phyloP scores from a whole-genome alignment of 148 eudicot genomes.

The Chenopodium album region DNA sequence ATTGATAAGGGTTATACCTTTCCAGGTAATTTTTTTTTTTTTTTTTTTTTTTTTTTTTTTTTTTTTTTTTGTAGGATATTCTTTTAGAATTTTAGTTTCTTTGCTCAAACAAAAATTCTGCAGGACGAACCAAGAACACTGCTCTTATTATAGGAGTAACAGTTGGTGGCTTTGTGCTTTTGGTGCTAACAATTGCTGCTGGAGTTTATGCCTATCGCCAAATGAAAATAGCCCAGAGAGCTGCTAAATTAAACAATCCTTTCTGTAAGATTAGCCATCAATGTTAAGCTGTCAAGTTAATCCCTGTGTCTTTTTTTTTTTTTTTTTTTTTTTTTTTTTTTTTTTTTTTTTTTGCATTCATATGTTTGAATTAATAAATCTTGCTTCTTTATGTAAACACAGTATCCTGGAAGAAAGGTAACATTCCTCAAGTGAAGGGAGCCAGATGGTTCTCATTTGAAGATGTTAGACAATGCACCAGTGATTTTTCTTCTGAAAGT shows the following conservation, averaged over 20 bases:
- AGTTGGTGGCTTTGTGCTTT: constrained; percentile 44
- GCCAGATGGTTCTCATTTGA: constrained; percentile 62
- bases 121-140: constrained; percentile 33
- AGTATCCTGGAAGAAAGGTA: constrained; percentile 54
- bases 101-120: constrained; percentile 18
- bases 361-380: neutral
- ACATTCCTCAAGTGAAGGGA: constrained; percentile 58
- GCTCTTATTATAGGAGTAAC: constrained; percentile 47
- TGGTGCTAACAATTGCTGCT: constrained; percentile 41
- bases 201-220: constrained; percentile 55
- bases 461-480: constrained; percentile 49
- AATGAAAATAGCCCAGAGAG: constrained; percentile 41
- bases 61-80: neutral
- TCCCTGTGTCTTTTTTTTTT: neutral
- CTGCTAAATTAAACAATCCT: constrained; percentile 42
- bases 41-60: neutral
- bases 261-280: constrained; percentile 46
- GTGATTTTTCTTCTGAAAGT: constrained; percentile 48
- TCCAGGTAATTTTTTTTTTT: constrained; percentile 35
- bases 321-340: constrained; percentile 2
- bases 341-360: neutral
- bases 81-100: neutral
- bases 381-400: constrained; percentile 18
- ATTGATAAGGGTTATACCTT: constrained; percentile 48
- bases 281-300: neutral